Evolutionary conservation across 129 eudicot species (phyloP).

Genomic region (Sambucus nigra): DNA sequence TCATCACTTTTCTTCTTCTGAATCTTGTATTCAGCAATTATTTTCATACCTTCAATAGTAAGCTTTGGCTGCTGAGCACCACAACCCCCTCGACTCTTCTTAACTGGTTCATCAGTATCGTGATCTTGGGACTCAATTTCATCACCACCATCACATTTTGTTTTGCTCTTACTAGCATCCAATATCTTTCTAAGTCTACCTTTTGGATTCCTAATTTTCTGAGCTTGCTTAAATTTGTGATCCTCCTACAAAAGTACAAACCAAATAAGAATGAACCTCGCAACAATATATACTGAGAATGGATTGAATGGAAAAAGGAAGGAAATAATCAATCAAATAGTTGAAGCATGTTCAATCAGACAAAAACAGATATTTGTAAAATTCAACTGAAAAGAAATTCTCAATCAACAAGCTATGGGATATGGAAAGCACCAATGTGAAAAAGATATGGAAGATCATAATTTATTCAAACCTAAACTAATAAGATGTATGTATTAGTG

Average conservation of each 20-base stretch:
- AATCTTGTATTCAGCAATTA: slow-evolving; percentile 86
- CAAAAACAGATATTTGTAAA: not conserved
- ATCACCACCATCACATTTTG: slow-evolving; percentile 96
- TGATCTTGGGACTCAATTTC: slow-evolving; percentile 76
- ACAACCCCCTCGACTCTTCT: slow-evolving; percentile 89
- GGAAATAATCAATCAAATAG: not conserved
- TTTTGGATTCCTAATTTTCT: slow-evolving; percentile 81
- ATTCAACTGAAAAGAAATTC: not conserved
- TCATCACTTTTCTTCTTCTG: slow-evolving; percentile 93
- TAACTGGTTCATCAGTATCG: slow-evolving; percentile 74
- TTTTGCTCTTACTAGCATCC: slow-evolving; percentile 86
- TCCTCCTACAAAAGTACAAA: slow-evolving; percentile 49
- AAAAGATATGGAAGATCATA: not conserved
- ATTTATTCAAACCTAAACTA: too few species aligned
- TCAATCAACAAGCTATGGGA: not conserved
- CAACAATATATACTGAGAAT: not conserved
- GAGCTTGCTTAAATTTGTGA: slow-evolving; percentile 83
- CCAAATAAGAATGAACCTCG: not conserved
- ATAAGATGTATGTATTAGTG: too few species aligned
- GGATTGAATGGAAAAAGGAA: not conserved
- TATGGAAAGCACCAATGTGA: not conserved
- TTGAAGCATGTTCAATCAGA: not conserved
- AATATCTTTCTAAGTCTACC: slow-evolving; percentile 75
- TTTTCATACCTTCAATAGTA: slow-evolving; percentile 92
- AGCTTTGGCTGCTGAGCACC: slow-evolving; percentile 98